phyloP scores from a whole-genome alignment of 2,329 filamentous ascomycete species.

The Hypoxylon sp. region DNA sequence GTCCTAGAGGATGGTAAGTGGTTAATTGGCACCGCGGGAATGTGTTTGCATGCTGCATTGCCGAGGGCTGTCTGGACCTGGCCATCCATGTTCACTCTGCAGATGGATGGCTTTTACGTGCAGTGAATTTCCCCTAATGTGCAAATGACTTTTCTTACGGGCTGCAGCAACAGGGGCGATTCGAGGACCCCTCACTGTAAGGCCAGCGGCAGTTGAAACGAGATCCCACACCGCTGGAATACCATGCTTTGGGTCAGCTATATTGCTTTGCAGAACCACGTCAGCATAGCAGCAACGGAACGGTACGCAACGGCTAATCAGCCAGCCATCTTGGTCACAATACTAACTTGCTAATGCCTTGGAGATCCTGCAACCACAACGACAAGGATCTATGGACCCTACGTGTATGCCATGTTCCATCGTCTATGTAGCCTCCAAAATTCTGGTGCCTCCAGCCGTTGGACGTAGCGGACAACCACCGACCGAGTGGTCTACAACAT shows the following conservation, averaged over 20 bases:
- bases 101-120: slow-evolving; percentile 42
- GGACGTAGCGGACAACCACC: slow-evolving; percentile 28
- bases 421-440: slow-evolving; percentile 40
- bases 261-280: slow-evolving; percentile 43
- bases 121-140: slow-evolving; percentile 45
- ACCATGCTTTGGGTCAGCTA: slow-evolving; percentile 25
- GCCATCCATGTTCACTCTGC: slow-evolving; percentile 41
- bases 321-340: slow-evolving; percentile 30
- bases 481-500: slow-evolving; percentile 23
- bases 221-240: slow-evolving; percentile 43
- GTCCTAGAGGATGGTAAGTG: slow-evolving; percentile 12
- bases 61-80: slow-evolving; percentile 38
- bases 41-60: slow-evolving; percentile 44
- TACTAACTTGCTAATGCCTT: slow-evolving; percentile 36
- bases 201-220: slow-evolving; percentile 48
- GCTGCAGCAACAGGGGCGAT: slow-evolving; percentile 36
- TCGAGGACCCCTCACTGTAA: slow-evolving; percentile 40
- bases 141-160: slow-evolving; percentile 43
- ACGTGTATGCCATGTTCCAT: slow-evolving; percentile 45
- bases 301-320: slow-evolving; percentile 42
- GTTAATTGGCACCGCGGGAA: slow-evolving; percentile 33
- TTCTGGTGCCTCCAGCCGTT: slow-evolving; percentile 1
- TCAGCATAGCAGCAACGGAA: slow-evolving; percentile 37
- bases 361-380: slow-evolving; percentile 47
- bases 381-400: slow-evolving; percentile 41